Conservation (phyloP, 2,329 filamentous ascomycete genomes). For the Gnomoniopsis sp. region DNA sequence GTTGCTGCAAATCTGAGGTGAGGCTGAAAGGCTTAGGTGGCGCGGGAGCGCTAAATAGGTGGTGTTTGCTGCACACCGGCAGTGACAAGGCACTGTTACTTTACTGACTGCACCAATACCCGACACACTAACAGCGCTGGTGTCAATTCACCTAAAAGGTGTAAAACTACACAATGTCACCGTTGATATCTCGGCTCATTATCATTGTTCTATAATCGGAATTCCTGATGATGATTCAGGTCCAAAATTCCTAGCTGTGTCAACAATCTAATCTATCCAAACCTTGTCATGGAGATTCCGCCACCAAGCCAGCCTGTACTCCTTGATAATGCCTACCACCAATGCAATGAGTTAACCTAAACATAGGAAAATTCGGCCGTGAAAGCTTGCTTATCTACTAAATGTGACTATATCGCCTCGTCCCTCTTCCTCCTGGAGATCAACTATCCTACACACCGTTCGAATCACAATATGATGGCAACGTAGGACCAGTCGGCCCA, state of each 20-base stretch:
- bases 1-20: neutral
- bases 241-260: neutral
- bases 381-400: neutral
- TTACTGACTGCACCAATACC: neutral
- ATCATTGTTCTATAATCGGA: neutral
- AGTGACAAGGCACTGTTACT: neutral
- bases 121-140: neutral
- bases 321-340: constrained; percentile 3
- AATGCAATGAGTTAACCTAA: constrained; percentile 10
- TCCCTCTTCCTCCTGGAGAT: neutral
- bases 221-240: neutral
- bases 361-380: constrained; percentile 4
- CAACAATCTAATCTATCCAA: constrained; percentile 16
- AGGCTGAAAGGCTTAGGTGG: neutral
- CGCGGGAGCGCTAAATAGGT: constrained; percentile 4
- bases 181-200: neutral
- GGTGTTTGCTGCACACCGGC: neutral
- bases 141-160: neutral
- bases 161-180: neutral
- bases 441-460: constrained; percentile 23
- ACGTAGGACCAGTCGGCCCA: constrained; percentile 40
- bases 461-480: constrained; percentile 54
- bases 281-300: neutral
- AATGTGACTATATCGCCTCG: neutral
- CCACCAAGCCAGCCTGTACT: neutral